Evolutionary conservation across 176 grass and related monocot species (phyloP).

Genomic region (Thinopyrum elongatum): DNA sequence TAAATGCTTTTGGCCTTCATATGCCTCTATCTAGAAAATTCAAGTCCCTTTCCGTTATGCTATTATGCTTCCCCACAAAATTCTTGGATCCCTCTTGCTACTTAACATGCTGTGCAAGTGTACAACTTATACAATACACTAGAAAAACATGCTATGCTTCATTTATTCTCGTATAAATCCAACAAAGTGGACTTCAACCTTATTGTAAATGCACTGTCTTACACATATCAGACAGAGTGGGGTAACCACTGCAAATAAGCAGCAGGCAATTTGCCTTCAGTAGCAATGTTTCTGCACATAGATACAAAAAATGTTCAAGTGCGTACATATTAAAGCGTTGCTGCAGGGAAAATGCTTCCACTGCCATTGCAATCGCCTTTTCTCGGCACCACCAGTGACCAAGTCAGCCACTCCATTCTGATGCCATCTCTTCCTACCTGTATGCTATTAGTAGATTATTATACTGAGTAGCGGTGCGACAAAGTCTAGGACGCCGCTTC

Average conservation of each 20-base stretch:
- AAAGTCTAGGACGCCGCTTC: slow-evolving; percentile 35
- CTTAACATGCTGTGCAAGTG: not conserved
- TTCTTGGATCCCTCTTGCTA: not conserved
- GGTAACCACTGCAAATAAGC: not conserved
- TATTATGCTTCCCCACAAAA: not conserved
- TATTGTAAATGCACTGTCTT: not conserved
- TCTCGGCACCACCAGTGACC: not conserved
- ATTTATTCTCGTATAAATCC: not conserved
- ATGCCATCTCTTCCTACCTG: slow-evolving; percentile 19
- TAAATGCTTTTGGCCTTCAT: not conserved
- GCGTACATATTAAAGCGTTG: not conserved
- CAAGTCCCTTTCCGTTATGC: not conserved
- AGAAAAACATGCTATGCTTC: not conserved
- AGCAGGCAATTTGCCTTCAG: slow-evolving; percentile 36
- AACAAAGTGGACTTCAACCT: slow-evolving; percentile 5
- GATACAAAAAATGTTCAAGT: slow-evolving; percentile 8
- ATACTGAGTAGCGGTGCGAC: not conserved
- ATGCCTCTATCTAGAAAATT: not conserved
- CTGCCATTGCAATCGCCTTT: not conserved
- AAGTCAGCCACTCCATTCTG: not conserved
- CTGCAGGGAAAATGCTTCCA: not conserved
- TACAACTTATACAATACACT: not conserved
- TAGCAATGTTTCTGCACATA: slow-evolving; percentile 16
- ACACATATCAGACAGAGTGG: slow-evolving; percentile 18
- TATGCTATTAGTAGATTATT: slow-evolving; percentile 8